These are phyloP conservation scores for Skeletonema potamos DNA, from an alignment of 108 stramenopile genomes.

Conservation along the genomic window DNA sequence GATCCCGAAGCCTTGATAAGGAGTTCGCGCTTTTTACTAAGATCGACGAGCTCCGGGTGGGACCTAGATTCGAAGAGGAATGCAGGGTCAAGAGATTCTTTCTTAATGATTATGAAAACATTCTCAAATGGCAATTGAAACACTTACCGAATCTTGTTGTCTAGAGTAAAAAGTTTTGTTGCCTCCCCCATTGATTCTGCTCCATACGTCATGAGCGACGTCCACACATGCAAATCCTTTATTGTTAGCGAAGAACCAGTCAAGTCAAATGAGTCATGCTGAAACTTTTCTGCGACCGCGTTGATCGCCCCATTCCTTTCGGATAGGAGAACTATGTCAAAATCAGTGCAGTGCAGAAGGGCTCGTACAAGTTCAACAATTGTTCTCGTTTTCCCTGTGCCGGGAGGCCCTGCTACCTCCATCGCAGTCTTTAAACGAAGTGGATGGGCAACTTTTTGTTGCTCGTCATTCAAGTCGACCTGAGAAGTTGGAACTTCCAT, in stretches of 20 bases:
- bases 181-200: slow-evolving; percentile 37
- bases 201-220: slow-evolving; percentile 40
- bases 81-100: too few species aligned
- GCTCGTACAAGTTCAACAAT: slow-evolving; percentile 51
- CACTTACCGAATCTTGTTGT: slow-evolving; percentile 42
- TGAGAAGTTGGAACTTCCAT: slow-evolving; percentile 27
- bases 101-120: too few species aligned
- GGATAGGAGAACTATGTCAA: slow-evolving; percentile 40
- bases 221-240: slow-evolving; percentile 40
- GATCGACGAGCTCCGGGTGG: slow-evolving; percentile 30
- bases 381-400: slow-evolving; percentile 55
- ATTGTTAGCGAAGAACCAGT: slow-evolving; percentile 8
- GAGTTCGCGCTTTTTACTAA: slow-evolving; percentile 14
- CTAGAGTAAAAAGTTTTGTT: slow-evolving; percentile 41
- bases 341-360: slow-evolving; percentile 41
- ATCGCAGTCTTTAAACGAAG: slow-evolving; percentile 44
- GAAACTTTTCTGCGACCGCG: slow-evolving; percentile 57
- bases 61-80: neutral
- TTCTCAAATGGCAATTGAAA: too few species aligned
- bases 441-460: slow-evolving; percentile 50
- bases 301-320: slow-evolving; percentile 62
- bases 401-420: slow-evolving; percentile 60
- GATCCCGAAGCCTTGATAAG: slow-evolving; percentile 9
- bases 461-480: slow-evolving; percentile 36
- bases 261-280: slow-evolving; percentile 10